Conservation (phyloP, 1,139 yeast genomes). For the Kodamaea derodonti region DNA sequence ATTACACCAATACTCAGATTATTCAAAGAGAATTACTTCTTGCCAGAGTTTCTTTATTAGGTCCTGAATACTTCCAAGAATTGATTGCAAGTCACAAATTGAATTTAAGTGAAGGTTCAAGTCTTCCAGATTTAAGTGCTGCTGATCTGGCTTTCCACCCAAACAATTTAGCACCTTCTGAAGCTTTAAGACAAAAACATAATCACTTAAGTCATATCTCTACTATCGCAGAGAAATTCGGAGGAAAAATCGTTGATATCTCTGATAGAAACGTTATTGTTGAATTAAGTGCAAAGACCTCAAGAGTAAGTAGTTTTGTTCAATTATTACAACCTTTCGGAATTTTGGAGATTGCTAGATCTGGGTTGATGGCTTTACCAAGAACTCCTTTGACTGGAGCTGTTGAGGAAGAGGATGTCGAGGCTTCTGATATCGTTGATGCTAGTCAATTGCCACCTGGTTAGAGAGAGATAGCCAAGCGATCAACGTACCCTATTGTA, state of each 20-base stretch:
- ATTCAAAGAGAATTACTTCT: slow-evolving; percentile 86
- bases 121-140: slow-evolving; percentile 47
- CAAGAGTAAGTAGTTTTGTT: slow-evolving; percentile 80
- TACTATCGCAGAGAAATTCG: slow-evolving; percentile 78
- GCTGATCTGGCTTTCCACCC: slow-evolving; percentile 72
- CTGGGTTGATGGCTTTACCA: slow-evolving; percentile 98
- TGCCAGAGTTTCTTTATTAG: slow-evolving; percentile 88
- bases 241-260: slow-evolving; percentile 89
- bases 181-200: slow-evolving; percentile 92
- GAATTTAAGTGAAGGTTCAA: slow-evolving; percentile 32
- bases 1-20: slow-evolving; percentile 85
- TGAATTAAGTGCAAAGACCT: slow-evolving; percentile 91
- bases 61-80: slow-evolving; percentile 97
- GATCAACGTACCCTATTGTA: too few relatives aligned
- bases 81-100: slow-evolving; percentile 81
- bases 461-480: too few relatives aligned
- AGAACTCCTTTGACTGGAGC: slow-evolving; percentile 74
- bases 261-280: slow-evolving; percentile 92
- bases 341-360: slow-evolving; percentile 90
- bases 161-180: slow-evolving; percentile 82
- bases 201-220: slow-evolving; percentile 82
- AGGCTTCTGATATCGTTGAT: slow-evolving; percentile 71
- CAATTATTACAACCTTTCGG: slow-evolving; percentile 94
- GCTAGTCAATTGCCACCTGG: slow-evolving; percentile 93
- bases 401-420: slow-evolving; percentile 40